These are phyloP conservation scores for Podospora sp. DNA, from an alignment of 495 filamentous ascomycete genomes.

Conservation along the genomic window DNA sequence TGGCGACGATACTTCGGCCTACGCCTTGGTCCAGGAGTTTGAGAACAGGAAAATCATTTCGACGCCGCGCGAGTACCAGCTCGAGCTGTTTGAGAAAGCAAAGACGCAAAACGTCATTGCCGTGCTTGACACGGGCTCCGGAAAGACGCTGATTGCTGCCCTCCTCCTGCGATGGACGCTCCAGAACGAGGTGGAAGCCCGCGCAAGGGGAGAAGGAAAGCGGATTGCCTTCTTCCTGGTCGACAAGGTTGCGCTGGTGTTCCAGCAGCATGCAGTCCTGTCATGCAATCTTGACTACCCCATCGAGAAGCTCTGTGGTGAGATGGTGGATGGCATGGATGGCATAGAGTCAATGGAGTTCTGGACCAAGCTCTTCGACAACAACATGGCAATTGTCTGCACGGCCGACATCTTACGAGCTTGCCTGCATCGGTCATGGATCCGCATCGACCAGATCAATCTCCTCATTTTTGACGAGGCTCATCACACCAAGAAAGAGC, in stretches of 20 bases:
- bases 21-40: conserved; percentile 31
- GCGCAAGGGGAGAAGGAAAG: conserved; percentile 59
- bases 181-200: conserved; percentile 73
- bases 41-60: conserved; percentile 59
- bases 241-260: conserved; percentile 86
- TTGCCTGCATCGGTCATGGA: conserved; percentile 77
- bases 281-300: conserved; percentile 81
- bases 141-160: conserved; percentile 94
- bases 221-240: conserved; percentile 87
- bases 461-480: conserved; percentile 95
- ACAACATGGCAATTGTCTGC: conserved; percentile 89
- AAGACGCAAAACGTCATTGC: conserved; percentile 89
- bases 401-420: conserved; percentile 85
- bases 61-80: conserved; percentile 85
- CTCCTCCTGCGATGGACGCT: conserved; percentile 79
- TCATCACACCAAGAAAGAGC: conserved; percentile 94
- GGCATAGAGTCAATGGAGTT: conserved; percentile 62
- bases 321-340: conserved; percentile 43
- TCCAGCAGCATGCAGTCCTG: conserved; percentile 85
- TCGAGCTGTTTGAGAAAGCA: conserved; percentile 88
- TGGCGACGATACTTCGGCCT: conserved; percentile 32
- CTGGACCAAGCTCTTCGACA: conserved; percentile 68
- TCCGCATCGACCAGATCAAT: conserved; percentile 84
- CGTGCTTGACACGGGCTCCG: conserved; percentile 97
- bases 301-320: conserved; percentile 78